A percentile compares a stretch with the other conserved stretches of the same genome.
Conservation (phyloP, 768 basidiomycete genomes). For the Wakefieldia striispora region DNA sequence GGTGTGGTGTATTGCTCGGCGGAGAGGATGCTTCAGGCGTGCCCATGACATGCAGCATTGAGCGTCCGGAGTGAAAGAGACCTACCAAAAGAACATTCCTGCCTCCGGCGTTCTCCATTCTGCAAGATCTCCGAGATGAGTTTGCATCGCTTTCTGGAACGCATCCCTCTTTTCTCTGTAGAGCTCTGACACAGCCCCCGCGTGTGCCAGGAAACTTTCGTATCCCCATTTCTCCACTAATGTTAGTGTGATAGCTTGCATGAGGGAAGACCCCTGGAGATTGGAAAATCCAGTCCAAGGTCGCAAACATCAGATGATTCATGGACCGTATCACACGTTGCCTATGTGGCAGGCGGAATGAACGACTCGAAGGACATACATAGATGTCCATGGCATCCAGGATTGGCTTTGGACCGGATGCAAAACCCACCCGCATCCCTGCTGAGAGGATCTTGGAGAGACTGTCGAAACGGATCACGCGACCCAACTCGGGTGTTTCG, state of each 20-base stretch:
- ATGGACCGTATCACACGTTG: neutral
- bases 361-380: slow-evolving; percentile 46
- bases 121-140: slow-evolving; percentile 74
- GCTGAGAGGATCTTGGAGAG: slow-evolving; percentile 82
- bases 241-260: slow-evolving; percentile 58
- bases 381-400: slow-evolving; percentile 68
- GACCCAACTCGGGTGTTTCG: slow-evolving; percentile 63
- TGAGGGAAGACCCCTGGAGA: slow-evolving; percentile 64
- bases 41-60: slow-evolving; percentile 2
- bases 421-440: slow-evolving; percentile 80
- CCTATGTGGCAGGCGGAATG: slow-evolving; percentile 13
- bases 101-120: slow-evolving; percentile 71
- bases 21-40: slow-evolving; percentile 3
- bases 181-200: slow-evolving; percentile 61
- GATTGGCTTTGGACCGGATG: slow-evolving; percentile 68
- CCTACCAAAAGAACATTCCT: slow-evolving; percentile 89
- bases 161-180: slow-evolving; percentile 71
- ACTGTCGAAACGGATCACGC: slow-evolving; percentile 87
- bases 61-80: slow-evolving; percentile 13
- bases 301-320: slow-evolving; percentile 7
- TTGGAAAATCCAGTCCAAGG: slow-evolving; percentile 62
- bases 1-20: neutral
- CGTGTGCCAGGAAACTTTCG: slow-evolving; percentile 71
- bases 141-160: slow-evolving; percentile 74
- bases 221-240: slow-evolving; percentile 73